Percentiles rank a stretch among this genome's conserved stretches.
Conservation (phyloP, 768 basidiomycete genomes). For the Amanita brunnescens region DNA sequence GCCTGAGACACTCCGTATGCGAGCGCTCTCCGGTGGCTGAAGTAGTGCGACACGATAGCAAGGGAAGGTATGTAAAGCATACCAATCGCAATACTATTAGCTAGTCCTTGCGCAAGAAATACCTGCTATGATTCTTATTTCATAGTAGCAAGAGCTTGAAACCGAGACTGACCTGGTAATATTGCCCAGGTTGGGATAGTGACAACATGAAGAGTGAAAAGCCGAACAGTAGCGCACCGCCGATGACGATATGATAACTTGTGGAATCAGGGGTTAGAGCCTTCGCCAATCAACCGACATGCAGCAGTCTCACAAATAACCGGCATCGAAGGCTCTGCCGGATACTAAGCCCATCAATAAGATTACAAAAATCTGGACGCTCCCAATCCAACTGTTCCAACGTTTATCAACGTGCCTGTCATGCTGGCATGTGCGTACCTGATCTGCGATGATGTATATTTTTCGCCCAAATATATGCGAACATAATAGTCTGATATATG, state of each 20-base stretch:
- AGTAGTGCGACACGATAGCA: constrained; percentile 29
- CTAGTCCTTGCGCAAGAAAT: constrained; percentile 38
- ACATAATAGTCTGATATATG: constrained; percentile 29
- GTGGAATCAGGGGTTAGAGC: background rate
- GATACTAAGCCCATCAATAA: constrained; percentile 35
- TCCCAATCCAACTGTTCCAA: constrained; percentile 32
- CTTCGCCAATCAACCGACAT: background rate
- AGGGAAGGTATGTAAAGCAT: constrained; percentile 39
- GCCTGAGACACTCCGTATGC: constrained; percentile 28
- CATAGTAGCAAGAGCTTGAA: background rate
- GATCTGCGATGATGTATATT: constrained; percentile 25
- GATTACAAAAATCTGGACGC: constrained; percentile 38
- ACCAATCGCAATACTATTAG: constrained; percentile 42
- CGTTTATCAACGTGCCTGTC: background rate
- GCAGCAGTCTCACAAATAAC: constrained; percentile 35
- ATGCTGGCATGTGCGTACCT: constrained; percentile 17
- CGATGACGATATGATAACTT: constrained; percentile 37
- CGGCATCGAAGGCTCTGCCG: constrained; percentile 43
- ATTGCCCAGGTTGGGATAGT: constrained; percentile 27
- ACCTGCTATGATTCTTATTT: constrained; percentile 22
- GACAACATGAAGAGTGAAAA: constrained; percentile 41
- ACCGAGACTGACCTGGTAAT: constrained; percentile 26
- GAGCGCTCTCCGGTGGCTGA: constrained; percentile 24
- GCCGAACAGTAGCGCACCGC: constrained; percentile 34
- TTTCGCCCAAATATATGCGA: constrained; percentile 24